phyloP scores from a whole-genome alignment of 2,329 filamentous ascomycete genomes.

The Coniochaeta hoffmannii region DNA sequence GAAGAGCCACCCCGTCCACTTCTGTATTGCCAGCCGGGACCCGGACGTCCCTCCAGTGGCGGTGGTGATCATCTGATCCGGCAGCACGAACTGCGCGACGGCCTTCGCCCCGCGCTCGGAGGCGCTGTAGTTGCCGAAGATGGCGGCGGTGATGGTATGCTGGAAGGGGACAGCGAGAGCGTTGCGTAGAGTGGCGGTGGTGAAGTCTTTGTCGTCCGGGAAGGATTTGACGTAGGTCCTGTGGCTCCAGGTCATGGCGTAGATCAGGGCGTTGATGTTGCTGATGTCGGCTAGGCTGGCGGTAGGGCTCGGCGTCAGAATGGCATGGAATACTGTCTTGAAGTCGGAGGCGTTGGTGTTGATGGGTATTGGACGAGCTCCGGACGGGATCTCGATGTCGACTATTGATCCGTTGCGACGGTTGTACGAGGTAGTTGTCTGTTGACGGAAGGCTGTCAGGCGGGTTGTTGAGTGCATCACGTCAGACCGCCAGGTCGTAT shows the following conservation, averaged over 20 bases:
- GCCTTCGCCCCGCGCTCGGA: conserved; percentile 1
- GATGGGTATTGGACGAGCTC: conserved; percentile 4
- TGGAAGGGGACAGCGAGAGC: conserved; percentile 14
- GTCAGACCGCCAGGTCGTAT: conserved; percentile 7
- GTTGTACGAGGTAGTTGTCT: conserved; percentile 11
- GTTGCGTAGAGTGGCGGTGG: conserved; percentile 11
- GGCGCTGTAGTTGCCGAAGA: conserved; percentile 12
- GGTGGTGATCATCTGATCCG: conserved; percentile 7
- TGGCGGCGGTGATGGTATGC: conserved; percentile 11
- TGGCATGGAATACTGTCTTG: conserved; percentile 8
- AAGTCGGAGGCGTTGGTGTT: conserved; percentile 6
- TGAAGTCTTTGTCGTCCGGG: conserved; percentile 10
- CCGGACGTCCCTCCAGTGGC: conserved; percentile 12
- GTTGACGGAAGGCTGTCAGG: conserved; percentile 12
- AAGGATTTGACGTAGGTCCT: conserved; percentile 13
- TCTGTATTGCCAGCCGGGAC: conserved; percentile 9
- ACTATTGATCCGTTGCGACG: conserved; percentile 12
- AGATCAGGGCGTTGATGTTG: conserved; percentile 10
- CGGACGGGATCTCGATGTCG: conserved; percentile 6
- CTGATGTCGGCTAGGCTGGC: conserved; percentile 4
- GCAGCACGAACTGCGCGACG: conserved; percentile 7
- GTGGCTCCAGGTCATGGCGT: conserved; percentile 13
- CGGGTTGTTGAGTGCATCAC: conserved; percentile 9
- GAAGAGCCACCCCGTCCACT: conserved; percentile 14
- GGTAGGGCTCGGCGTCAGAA: conserved; percentile 6